Base-by-base conservation (phyloP, 306 rosid species). In the Mucuna pruriens region DNA sequence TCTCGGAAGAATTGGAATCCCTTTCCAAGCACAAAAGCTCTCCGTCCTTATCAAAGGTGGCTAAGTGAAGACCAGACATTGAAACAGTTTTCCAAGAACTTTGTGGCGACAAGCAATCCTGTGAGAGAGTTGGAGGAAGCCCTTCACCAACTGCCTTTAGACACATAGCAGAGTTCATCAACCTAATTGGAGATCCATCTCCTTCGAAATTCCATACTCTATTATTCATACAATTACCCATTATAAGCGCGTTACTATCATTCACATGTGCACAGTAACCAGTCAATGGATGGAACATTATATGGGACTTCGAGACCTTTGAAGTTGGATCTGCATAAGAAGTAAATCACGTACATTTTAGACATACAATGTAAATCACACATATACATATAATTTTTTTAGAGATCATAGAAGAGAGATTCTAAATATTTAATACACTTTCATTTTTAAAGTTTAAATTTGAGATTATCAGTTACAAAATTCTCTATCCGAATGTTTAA, bases 71-170 rank as follows among this genome's bases (percentile, higher is more conserved):
- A 75, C 46, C 84, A 36, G 48, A 29, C 34, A 1, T 26, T 3
- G 87, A 86, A 52, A 81, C 80, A 20, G 60, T 31, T 23, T 17
- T 84, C 88, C 91, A 88, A 0, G 81, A 29, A 81, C 86, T 88
- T 20, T 83, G 64, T 4, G 51, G 79, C 0, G 86, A 45, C 68
- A 73, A 58, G 60, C 89, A 88, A 16, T 90, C 81, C 4, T 74
- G 0, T 0, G 89, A 77, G 23, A 88, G 78, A 2, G 34, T 29
- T 1, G 62, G 71, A 6, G 89, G 42, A 70, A 48, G 81, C 22
- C 74, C 85, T 29, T 86, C 84, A 17, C 86, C 85, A 4, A 2
- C 77, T 7, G 88, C 84, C 57, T 88, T 84, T 5, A 90, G 42
- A 34, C 90, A 88, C 54, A 19, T 2, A 0, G 49, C 38, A n/a